Evolutionary conservation across 495 filamentous ascomycete species (phyloP), one percentile per base, ranked within the genome.

Genomic region (Clavariopsis aquatica): DNA sequence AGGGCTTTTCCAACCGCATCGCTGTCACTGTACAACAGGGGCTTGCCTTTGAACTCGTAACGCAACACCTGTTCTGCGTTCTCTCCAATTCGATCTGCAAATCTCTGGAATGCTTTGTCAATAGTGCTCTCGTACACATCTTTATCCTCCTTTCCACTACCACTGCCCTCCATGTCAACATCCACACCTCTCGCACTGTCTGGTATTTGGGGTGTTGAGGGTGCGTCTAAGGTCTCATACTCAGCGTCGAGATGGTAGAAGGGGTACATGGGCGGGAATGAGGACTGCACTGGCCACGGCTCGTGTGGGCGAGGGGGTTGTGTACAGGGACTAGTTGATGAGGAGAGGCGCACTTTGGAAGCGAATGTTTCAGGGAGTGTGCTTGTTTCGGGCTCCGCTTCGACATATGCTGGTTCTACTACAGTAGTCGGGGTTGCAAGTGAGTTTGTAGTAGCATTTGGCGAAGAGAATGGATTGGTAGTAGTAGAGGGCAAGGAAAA

Each of bases 41-140:
- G 93, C 24, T 77, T 66, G 0, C 94, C 95, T 0, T 78, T 80
- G 74, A 91, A 95, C 73, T 98, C 93, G 71, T 98, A 99, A 45
- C 95, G 86, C 34, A 99, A 85, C 15, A 92, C 87, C 71, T 98
- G 94, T 65, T 96, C 91, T 0, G 94, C 92, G 76, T 98, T 98
- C 73, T 98, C 90, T 0, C 83, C 85, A 8, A 97, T 81, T 1
- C 92, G 79, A 69, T 92, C 92, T 0, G 95, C 93, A 74, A 99
- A 92, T 58, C 85, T 87, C 74, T 96, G 92, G 78, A 99, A 99
- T 0, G 87, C 86, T 49, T 86, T 89, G 79, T 98, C 94, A 71
- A 95, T 82, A 36, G 76, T 82, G 24, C 87, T 90, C 71, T 97
- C 93, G 73, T 90, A 95, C 0, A 87, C 84, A 34, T 92, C 90